Evolutionary conservation across 1,139 yeast species (phyloP).

Genomic region (Eremothecium cymbalariae): DNA sequence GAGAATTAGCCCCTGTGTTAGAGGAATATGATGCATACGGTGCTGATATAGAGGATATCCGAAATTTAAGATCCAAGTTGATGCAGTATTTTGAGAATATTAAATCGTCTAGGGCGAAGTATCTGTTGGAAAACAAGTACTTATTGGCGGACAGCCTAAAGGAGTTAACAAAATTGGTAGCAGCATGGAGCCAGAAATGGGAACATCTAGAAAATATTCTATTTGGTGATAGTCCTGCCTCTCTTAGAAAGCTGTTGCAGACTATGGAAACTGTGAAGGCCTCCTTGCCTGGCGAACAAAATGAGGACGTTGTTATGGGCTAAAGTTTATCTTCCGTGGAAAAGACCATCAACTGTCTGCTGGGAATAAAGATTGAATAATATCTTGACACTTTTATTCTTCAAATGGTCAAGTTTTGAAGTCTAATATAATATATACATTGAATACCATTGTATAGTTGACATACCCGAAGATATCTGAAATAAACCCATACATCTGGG

Average conservation of each 20-base stretch:
- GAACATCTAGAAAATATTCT: constrained; percentile 26
- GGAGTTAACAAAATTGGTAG: constrained; percentile 23
- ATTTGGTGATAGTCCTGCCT: constrained; percentile 28
- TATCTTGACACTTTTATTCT: too few relatives aligned
- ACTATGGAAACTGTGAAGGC: constrained; percentile 15
- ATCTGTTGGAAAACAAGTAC: constrained; percentile 26
- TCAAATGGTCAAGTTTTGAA: too few relatives aligned
- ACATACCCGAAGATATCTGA: too few relatives aligned
- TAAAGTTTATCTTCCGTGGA: too few relatives aligned
- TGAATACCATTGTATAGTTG: too few relatives aligned
- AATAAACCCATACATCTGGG: too few relatives aligned
- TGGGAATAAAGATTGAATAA: too few relatives aligned
- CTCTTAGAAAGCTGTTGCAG: constrained; percentile 25
- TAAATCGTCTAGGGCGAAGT: constrained; percentile 28
- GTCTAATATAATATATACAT: too few relatives aligned
- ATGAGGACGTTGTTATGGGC: too few relatives aligned
- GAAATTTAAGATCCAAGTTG: constrained; percentile 13
- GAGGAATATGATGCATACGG: constrained; percentile 15
- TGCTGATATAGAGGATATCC: constrained; percentile 14
- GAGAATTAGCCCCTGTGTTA: constrained; percentile 17
- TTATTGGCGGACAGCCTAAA: constrained; percentile 20
- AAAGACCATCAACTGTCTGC: too few relatives aligned
- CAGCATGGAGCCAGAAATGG: constrained; percentile 29
- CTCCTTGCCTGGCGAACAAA: too few relatives aligned
- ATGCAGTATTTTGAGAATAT: constrained; percentile 23